Evolutionary conservation across 306 rosid genomes (phyloP), one percentile per base, ranked within the genome.

Genomic region (Elaeagnus macrophylla): DNA sequence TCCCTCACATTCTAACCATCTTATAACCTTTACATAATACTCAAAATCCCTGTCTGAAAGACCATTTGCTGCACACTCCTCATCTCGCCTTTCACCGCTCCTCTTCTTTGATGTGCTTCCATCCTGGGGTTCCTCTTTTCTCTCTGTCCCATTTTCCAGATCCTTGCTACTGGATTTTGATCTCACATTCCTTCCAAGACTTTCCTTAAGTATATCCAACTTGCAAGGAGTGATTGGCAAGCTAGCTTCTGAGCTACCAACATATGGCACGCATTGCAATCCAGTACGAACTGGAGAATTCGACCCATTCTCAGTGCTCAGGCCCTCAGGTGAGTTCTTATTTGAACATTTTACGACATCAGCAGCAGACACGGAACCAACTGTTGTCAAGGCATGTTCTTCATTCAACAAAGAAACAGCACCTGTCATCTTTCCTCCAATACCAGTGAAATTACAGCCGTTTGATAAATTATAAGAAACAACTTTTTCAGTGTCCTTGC

Each of bases 1-100:
- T 12, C 99, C 99, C 63, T 82, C 88, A 39, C 96, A 84, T 74
- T 93, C 99, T 73, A 93, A 67, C 87, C 89, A 73, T 68, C 96
- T 80, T 63, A 93, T 82, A 66, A 81, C 71, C 72, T 93, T 93
- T 72, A 93, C 95, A 60, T 79, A 84, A 70, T 84, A 82, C 83
- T 87, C 96, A 36, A 91, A 79, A 75, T 84, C 87, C 41, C 62
- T 68, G 5, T 78, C 79, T 0, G 87, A 54, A 56, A 75, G 62
- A 35, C 66, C 89, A 39, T 75, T 77, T 7, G 69, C 73, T 1
- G 60, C 67, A 12, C 73, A 68, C 4, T 67, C 89, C 45, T 72
- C 88, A 1, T 76, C 87, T 39, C 20, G 82, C 66, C 78, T 75
- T 51, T 79, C 94, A 36, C 56, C 69, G 12, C 61, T 73, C 75